Conservation (phyloP, 495 filamentous ascomycete genomes). For the Bacidia gigantensis region DNA sequence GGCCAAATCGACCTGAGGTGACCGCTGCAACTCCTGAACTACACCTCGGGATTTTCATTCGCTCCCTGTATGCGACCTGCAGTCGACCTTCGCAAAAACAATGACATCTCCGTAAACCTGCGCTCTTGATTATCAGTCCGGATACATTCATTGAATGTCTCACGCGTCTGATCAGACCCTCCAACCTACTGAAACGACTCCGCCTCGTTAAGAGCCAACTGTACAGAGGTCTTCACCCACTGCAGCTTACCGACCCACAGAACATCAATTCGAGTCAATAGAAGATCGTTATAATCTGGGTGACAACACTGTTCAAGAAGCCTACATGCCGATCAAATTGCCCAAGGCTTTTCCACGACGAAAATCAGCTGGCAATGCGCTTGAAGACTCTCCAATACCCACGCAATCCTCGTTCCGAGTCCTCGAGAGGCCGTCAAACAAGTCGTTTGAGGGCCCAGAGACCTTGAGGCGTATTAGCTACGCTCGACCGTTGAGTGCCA, state of each 20-base stretch:
- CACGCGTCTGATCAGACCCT: background rate
- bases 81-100: background rate
- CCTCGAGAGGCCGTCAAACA: slow-evolving; percentile 39
- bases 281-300: background rate
- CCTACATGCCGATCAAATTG: slow-evolving; percentile 56
- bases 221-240: no score
- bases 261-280: no score
- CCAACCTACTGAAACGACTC: background rate
- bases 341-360: slow-evolving; percentile 50
- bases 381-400: slow-evolving; percentile 40
- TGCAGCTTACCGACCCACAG: no score
- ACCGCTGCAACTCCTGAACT: background rate
- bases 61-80: background rate
- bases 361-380: slow-evolving; percentile 51
- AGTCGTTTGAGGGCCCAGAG: slow-evolving; percentile 37
- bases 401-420: slow-evolving; percentile 46
- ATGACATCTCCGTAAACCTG: background rate
- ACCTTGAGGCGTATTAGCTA: slow-evolving; percentile 30
- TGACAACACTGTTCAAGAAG: background rate
- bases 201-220: background rate
- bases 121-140: background rate
- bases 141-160: background rate
- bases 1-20: background rate
- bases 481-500: slow-evolving; percentile 26
- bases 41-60: background rate